Base-by-base conservation (phyloP, 805 yeast species). In the Candida qinlingensis region DNA sequence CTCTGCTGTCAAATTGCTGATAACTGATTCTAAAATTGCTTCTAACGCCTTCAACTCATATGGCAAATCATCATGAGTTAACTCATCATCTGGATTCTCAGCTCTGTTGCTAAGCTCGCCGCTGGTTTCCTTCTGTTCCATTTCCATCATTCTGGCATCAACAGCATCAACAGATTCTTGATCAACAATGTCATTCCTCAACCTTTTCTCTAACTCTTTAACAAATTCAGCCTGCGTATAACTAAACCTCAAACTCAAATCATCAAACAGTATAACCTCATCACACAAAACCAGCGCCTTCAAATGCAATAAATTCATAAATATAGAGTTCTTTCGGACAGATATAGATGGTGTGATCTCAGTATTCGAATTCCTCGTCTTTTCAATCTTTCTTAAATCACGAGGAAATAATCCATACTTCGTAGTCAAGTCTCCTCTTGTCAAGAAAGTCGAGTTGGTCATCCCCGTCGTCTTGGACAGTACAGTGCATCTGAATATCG, bases 21-120 rank as follows among this genome's bases (percentile, higher is more conserved):
- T 76, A 3, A 88, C 96, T 45, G 87, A 83, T 31, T 88, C 81
- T 53, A 94, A 76, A 7, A 94, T 85, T 0, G 95, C 82, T 60
- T 94, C 99, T 37, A 94, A 63, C 0, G 97, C 99, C 42, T 96
- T 72, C 60, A 91, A 83, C 61, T 94, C 99, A 65, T 90, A 94
- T 0, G 96, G 92, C 19, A 89, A 69, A 5, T 75, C 74, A 4
- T 69, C 68, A 56, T 66, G 47, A 6, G 28, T 35, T 26, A 44
- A 38, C 61, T 5, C 62, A 33, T 33, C 37, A 25, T 42, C 33
- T 12, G 41, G 37, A 37, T 39, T 28, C 34, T 6, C 36, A n/a
- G 9, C 37, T 4, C 39, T 28, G 7, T 31, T n/a, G 8, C 10
- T 34, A 4, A 27, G 27, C 19, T 27, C 30, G 19, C 19, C 36